Evolutionary conservation across 2,329 filamentous ascomycete species (phyloP), one percentile per base, ranked within the genome.

Genomic region (Paecilomyces variotii): DNA sequence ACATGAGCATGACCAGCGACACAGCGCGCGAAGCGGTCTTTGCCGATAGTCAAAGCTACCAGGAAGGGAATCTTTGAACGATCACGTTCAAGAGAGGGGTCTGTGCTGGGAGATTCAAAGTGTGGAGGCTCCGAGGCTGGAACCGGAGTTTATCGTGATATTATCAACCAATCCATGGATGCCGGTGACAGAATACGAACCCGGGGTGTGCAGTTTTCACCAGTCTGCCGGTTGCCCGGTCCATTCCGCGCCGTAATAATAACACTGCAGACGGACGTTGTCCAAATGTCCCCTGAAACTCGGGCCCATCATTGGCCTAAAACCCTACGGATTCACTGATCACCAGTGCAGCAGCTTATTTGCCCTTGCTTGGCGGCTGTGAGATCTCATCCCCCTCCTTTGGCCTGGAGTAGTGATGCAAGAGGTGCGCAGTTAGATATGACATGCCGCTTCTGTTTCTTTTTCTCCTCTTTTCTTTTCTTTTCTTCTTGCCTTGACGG

Each of bases 111-210:
- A 45, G 34, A 51, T 56, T 60, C 63, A 61, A 19, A 52, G 25
- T 52, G 50, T 28, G 50, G 25, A 52, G 50, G 61, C 59, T 60
- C 50, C 25, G 25, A 52, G 50, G 61, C 59, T 60, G 57, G 57
- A 63, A 59, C 63, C 65, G 65, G 65, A 67, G 64, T 65, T 67
- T 67, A 65, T 65, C 61, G 60, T 65, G 61, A 63, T 57, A 58
- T 56, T 60, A 60, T 27, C 26, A 26, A 26, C 35, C 51, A 63
- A 57, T 39, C 25, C 50, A 58, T 58, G 39, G 39, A 45, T 53
- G 4, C 51, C 24, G 24, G 51, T 30, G 25, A 53, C 51, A 30
- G 51, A 19, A 53, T 24, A 53, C 51, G 51, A 30, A 53, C 51
- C 28, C 28, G 51, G 28, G 25, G 24, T 53, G n/a, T 19, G n/a